A percentile compares a stretch with the other conserved stretches of the same genome.
Evolutionary conservation across 2,329 filamentous ascomycete genomes (phyloP).

Genomic region (Plectosphaerella plurivora): DNA sequence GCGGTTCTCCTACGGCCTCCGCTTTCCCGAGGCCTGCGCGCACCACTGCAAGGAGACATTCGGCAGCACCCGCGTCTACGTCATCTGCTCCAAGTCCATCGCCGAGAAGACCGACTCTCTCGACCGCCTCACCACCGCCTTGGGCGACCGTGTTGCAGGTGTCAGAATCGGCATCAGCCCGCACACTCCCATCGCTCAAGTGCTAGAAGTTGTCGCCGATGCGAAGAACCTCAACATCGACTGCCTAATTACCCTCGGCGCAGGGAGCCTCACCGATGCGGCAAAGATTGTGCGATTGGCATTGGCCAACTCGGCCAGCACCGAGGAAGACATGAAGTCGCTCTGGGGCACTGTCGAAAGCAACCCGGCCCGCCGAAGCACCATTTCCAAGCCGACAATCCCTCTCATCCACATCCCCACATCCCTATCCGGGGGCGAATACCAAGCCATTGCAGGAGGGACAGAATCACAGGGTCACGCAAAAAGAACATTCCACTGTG

Average conservation of each 20-base stretch:
- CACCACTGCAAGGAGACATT: constrained; percentile 40
- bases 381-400: constrained; percentile 17
- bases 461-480: constrained; percentile 17
- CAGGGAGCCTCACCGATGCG: constrained; percentile 50
- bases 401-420: constrained; percentile 28
- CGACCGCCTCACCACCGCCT: constrained; percentile 28
- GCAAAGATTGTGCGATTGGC: constrained; percentile 48
- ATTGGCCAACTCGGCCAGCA: constrained; percentile 40
- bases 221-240: constrained; percentile 33
- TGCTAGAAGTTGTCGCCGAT: constrained; percentile 41
- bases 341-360: constrained; percentile 21
- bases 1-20: constrained; percentile 39
- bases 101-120: constrained; percentile 40
- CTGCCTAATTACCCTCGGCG: constrained; percentile 49
- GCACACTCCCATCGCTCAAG: constrained; percentile 49
- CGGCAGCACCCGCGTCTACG: constrained; percentile 38
- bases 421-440: constrained; percentile 29
- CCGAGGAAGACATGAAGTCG: constrained; percentile 29
- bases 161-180: constrained; percentile 44
- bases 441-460: constrained; percentile 22
- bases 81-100: constrained; percentile 37
- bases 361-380: constrained; percentile 10
- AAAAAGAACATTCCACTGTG: constrained; percentile 23
- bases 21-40: constrained; percentile 37
- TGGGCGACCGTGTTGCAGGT: constrained; percentile 39